Percentiles rank a stretch among this genome's conserved stretches.
These are phyloP conservation scores for Wallacemonas sp. DNA, from an alignment of 208 protist species.

Conservation along the genomic window DNA sequence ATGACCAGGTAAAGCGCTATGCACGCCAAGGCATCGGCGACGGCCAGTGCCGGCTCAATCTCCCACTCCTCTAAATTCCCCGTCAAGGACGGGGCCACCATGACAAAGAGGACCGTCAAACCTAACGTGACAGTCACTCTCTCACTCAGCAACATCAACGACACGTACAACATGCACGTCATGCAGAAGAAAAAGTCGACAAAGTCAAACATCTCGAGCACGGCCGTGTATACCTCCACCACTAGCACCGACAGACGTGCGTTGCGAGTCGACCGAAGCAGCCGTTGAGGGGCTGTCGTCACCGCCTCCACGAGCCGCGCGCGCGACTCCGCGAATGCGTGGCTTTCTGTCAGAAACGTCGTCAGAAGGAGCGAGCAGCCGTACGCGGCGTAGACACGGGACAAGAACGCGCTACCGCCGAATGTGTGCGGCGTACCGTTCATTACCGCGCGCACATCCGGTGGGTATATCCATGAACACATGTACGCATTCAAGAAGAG, in stretches of 20 bases:
- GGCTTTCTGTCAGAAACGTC: slow-evolving; percentile 28
- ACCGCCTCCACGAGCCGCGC: slow-evolving; percentile 16
- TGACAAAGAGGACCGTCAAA: slow-evolving; percentile 21
- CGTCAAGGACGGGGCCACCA: slow-evolving; percentile 19
- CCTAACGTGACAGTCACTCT: slow-evolving; percentile 15
- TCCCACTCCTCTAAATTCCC: slow-evolving; percentile 15
- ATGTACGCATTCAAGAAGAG: slow-evolving; percentile 1
- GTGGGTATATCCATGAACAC: slow-evolving; percentile 7
- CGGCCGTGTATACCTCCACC: background rate
- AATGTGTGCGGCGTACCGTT: background rate
- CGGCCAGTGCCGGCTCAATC: slow-evolving; percentile 4
- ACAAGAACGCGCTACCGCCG: background rate
- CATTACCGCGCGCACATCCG: background rate
- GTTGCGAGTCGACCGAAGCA: slow-evolving; percentile 14
- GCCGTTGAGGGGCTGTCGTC: slow-evolving; percentile 16
- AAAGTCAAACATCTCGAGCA: slow-evolving; percentile 47
- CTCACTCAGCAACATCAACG: slow-evolving; percentile 38
- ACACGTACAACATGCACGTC: slow-evolving; percentile 39
- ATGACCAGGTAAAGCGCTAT: slow-evolving; percentile 12
- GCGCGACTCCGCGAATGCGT: slow-evolving; percentile 20
- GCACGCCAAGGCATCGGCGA: slow-evolving; percentile 15
- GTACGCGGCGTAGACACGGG: slow-evolving; percentile 18
- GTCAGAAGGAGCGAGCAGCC: slow-evolving; percentile 33
- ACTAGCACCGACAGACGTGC: background rate
- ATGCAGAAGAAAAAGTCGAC: slow-evolving; percentile 55